Base-by-base conservation (phyloP, 1,139 yeast genomes). In the Pichiaceae sp. region DNA sequence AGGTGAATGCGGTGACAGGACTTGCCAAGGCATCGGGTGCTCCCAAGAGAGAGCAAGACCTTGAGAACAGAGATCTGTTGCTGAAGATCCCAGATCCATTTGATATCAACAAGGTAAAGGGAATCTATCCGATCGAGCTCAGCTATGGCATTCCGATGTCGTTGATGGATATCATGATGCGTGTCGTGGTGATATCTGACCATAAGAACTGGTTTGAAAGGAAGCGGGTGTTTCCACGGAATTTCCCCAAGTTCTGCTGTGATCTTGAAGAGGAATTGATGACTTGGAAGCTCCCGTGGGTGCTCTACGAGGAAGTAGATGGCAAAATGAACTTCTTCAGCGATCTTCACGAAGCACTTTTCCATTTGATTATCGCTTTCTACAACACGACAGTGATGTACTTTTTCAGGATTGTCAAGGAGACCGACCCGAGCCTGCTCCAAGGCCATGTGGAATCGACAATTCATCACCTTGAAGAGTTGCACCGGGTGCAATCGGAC, bases 171-270 rank as follows among this genome's bases (percentile, higher is more conserved):
- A 47, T 73, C n/a, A 66, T 72, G 48, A 64, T 66, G 42, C 67
- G 66, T 38, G 59, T 66, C 1, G 62, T 72, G 6, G 66, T 63
- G 35, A 53, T 73, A 32, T 63, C 79, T 1, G 74, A 74, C 49
- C 78, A 73, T 47, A 69, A 71, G 47, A 65, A 69, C 37, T 65
- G 70, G 37, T 72, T 73, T 46, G 50, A 57, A 31, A 50, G 64
- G n/a, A 61, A 62, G 28, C 59, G 64, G 24, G 62, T 63, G n/a
- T 64, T 61, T 35, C 78, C 79, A 0, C 54, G 78, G 33, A 73
- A 72, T 46, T 74, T 72, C 48, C 78, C 78, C 3, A 62, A 63
- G 40, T 59, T 72, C 3, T 72, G 78, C 47, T 72, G 78, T 37
- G 78, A 72, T 35, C 49, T 68, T 4, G 78, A 72, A 45, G 78